phyloP scores from a whole-genome alignment of 768 basidiomycete species.

The Chiua virens region DNA sequence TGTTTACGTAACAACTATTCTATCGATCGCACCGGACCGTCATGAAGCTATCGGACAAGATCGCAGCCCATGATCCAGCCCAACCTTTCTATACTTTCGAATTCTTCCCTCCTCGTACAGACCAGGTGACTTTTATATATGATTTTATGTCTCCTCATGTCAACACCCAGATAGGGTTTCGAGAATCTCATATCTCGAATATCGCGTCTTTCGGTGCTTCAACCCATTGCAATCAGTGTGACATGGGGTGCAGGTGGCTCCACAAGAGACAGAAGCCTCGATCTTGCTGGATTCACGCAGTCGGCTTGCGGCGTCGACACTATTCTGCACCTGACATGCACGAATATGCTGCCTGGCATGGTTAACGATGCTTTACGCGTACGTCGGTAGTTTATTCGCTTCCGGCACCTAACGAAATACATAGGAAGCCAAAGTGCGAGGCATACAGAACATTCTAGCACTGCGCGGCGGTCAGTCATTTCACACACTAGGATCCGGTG shows the following conservation, averaged over 20 bases:
- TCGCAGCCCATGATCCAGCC: slow-evolving; percentile 42
- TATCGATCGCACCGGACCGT: neutral
- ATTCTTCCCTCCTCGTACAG: slow-evolving; percentile 95
- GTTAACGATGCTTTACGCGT: slow-evolving; percentile 87
- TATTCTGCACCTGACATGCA: slow-evolving; percentile 93
- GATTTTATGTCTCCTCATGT: neutral
- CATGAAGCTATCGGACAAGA: slow-evolving; percentile 74
- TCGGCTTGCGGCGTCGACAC: slow-evolving; percentile 77
- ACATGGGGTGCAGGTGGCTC: slow-evolving; percentile 99
- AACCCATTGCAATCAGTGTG: slow-evolving; percentile 84
- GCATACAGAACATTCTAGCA: slow-evolving; percentile 88
- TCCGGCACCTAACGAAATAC: slow-evolving; percentile 3
- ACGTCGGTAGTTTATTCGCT: slow-evolving; percentile 17
- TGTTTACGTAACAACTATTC: slow-evolving; percentile 5
- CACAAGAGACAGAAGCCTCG: slow-evolving; percentile 84
- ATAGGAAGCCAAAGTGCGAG: slow-evolving; percentile 77
- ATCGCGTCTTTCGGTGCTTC: slow-evolving; percentile 69
- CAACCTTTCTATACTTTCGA: slow-evolving; percentile 92
- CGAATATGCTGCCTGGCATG: slow-evolving; percentile 89
- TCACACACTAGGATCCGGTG: too few relatives aligned
- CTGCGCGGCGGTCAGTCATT: slow-evolving; percentile 75
- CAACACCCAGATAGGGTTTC: slow-evolving; percentile 61
- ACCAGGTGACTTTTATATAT: slow-evolving; percentile 54
- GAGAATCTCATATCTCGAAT: slow-evolving; percentile 90
- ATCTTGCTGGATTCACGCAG: slow-evolving; percentile 80